Evolutionary conservation across 139 green algal species (phyloP), one percentile per base, ranked within the genome.

Genomic region (Chlamydomonas asymmetrica): DNA sequence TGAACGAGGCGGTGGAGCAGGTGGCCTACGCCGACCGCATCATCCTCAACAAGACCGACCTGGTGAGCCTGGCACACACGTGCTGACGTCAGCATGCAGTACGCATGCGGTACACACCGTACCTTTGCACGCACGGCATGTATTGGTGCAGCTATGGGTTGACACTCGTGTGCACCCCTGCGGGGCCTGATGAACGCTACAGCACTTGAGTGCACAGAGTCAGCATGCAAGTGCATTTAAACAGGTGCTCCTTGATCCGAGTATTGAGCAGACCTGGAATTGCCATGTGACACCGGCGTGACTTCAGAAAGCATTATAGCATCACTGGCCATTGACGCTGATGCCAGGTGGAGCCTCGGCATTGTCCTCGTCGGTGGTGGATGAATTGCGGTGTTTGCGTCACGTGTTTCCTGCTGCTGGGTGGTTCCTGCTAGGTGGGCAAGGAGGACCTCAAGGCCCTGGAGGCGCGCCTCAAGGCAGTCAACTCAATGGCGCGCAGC

Each of bases 21-120:
- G 89, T 98, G 43, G 95, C 96, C 2, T 98, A 95, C 76, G 96
- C 96, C 5, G 96, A 99, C 74, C 84, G 93, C 35, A 92, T 99
- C 74, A 57, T 99, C 7, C 83, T 99, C 22, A 99, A 99, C 91
- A 99, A 98, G 82, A 91, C 85, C 5, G 93, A 97, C 81, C 84
- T 96, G 81, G 91, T 97, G 75, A 34, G 67, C n/a, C n/a, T n/a
- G n/a, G n/a, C n/a, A n/a, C n/a, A n/a, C n/a, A n/a, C n/a, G n/a
- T n/a, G n/a, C n/a, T n/a, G n/a, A n/a, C n/a, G n/a, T n/a, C n/a
- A n/a, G n/a, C n/a, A n/a, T n/a, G n/a, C n/a, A n/a, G n/a, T n/a
- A n/a, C n/a, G 73, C 59, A 63, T n/a, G 32, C 25, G 48, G 32
- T 39, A 32, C n/a, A n/a, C 49, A n/a, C 20, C 20, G 20, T 59